These are phyloP conservation scores for Borovskyia barvae DNA, from an alignment of 208 protist species.

Conservation along the genomic window DNA sequence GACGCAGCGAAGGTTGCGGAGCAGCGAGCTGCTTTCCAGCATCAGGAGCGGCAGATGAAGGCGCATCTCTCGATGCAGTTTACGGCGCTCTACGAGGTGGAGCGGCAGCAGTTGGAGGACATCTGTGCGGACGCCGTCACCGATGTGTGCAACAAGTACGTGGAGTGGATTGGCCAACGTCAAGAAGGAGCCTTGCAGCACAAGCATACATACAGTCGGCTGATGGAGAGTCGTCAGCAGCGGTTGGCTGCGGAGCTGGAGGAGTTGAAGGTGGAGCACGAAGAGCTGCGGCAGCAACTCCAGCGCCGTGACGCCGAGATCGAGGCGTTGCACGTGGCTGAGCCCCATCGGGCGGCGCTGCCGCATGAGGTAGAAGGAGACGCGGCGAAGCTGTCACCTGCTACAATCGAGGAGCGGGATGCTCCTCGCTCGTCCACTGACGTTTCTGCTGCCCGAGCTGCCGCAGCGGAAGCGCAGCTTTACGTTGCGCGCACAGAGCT, in stretches of 20 bases:
- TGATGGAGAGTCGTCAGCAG: conserved; percentile 21
- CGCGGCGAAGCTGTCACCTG: no score
- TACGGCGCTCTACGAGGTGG: conserved; percentile 35
- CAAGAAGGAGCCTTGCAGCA: conserved; percentile 10
- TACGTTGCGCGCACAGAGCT: no score
- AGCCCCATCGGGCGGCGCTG: no score
- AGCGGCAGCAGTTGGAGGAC: conserved; percentile 30
- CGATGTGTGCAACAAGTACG: conserved; percentile 17
- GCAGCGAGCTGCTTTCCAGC: conserved; percentile 43
- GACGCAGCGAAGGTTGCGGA: conserved; percentile 45
- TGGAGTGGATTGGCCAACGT: conserved; percentile 15
- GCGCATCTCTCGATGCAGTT: conserved; percentile 22
- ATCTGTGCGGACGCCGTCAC: conserved; percentile 23
- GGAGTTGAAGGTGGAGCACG: conserved; percentile 11
- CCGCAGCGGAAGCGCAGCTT: no score
- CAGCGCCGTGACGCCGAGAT: no score
- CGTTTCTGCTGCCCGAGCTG: no score
- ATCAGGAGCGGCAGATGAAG: conserved; percentile 30
- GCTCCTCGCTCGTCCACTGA: no score
- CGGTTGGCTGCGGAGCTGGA: conserved; percentile 10
- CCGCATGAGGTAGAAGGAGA: no score
- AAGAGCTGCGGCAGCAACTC: conserved; percentile 3
- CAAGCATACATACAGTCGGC: conserved; percentile 15
- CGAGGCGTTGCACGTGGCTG: no score
- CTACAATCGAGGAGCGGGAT: no score